Evolutionary conservation across 768 basidiomycete species (phyloP), one percentile per base, ranked within the genome.

Genomic region (Termitomyces bulborhizus): DNA sequence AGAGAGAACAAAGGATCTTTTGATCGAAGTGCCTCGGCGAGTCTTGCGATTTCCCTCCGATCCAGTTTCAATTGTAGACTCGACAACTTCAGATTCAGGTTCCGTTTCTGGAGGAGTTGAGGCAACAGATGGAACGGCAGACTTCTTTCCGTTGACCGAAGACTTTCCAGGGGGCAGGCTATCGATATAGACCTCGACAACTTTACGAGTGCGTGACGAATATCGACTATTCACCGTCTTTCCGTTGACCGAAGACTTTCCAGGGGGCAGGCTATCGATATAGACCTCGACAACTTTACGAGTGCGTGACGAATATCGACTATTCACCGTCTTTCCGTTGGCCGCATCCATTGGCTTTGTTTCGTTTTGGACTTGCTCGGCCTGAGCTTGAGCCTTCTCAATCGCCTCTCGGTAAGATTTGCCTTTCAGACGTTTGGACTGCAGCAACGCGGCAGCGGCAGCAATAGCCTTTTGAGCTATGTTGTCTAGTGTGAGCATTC

Each of bases 341-440:
- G 42, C 18, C 21, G 16, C 29, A 3, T 45, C 43, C 21, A 54
- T 55, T n/a, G 46, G 52, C 27, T 66, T 68, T 43, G 36, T 56
- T 37, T 59, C 54, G 34, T 31, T 59, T 56, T 29, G 5, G 27
- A 11, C 36, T 21, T 3, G 57, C 34, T 55, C 48, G n/a, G 18
- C 40, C 5, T 46, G 55, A 11, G 61, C 53, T 42, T 57, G 65
- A 1, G 63, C 63, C 59, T 75, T 76, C 32, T 74, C 77, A 1
- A 70, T 78, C 27, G 83, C 84, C 4, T 85, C 79, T 32, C 85
- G 82, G 66, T 91, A 91, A 2, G 78, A 73, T 65, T 84, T 86
- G 39, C 91, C 91, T 65, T 84, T 88, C 46, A 91, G 73, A 40
- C 91, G 80, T 65, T 91, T 93, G 18, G 83, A 72, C 68, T 55